Conservation (phyloP, 2,329 filamentous ascomycete species). For the Zymoseptoria ardabiliae region DNA sequence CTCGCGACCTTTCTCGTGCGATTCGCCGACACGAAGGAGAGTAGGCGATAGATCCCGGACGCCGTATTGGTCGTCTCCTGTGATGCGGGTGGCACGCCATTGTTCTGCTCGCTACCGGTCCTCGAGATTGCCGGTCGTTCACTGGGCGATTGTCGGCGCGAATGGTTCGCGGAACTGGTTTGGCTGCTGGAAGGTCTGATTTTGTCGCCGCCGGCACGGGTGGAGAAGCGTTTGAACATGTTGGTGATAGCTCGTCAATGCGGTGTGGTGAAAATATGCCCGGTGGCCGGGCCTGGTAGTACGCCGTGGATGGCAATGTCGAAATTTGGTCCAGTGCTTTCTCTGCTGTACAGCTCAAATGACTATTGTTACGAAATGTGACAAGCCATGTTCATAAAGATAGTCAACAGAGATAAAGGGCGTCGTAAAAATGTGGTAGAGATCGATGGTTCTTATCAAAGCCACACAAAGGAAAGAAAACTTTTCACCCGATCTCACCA, state of each 20-base stretch:
- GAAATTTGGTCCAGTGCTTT: not conserved
- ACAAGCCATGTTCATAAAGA: not conserved
- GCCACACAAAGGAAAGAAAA: slow-evolving; percentile 11
- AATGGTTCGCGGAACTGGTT: not conserved
- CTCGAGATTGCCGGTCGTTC: not conserved
- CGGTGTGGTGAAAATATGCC: not conserved
- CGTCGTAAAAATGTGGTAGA: not conserved
- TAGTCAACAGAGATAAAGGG: not conserved
- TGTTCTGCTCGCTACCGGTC: not conserved
- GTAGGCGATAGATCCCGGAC: slow-evolving; percentile 18
- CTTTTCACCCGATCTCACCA: slow-evolving; percentile 8
- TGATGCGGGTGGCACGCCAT: not conserved
- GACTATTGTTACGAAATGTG: too few relatives aligned
- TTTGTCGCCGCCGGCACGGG: not conserved
- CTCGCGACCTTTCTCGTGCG: slow-evolving; percentile 3
- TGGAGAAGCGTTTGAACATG: not conserved
- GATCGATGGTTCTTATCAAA: slow-evolving; percentile 7
- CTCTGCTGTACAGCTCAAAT: too few relatives aligned
- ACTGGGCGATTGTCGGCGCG: not conserved
- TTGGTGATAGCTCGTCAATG: not conserved
- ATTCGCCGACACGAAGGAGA: slow-evolving; percentile 19
- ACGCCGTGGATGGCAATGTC: not conserved
- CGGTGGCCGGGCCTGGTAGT: not conserved
- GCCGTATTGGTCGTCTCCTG: slow-evolving; percentile 5
- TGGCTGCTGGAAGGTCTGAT: not conserved